Evolutionary conservation across 31 red algal species (phyloP).

Genomic region (Bonnemaisonia californica): DNA sequence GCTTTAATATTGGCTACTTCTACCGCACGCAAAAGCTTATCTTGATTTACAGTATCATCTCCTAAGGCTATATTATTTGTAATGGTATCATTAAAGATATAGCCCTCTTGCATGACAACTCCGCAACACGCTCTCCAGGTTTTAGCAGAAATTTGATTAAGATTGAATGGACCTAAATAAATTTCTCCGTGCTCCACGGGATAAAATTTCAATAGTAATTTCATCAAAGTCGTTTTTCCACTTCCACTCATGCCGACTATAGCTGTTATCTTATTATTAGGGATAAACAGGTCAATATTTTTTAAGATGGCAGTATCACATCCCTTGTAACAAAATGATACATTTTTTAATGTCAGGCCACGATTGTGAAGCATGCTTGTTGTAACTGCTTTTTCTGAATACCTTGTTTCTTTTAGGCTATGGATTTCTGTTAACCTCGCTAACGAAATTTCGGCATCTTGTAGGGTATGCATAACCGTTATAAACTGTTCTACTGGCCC

Average conservation of each 20-base stretch:
- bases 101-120: slow-evolving; percentile 45
- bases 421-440: too few species aligned
- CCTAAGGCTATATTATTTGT: slow-evolving; percentile 48
- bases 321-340: slow-evolving; percentile 21
- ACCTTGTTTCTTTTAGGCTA: too few species aligned
- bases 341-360: slow-evolving; percentile 17
- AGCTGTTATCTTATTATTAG: neutral
- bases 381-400: too few species aligned
- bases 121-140: slow-evolving; percentile 21
- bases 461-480: too few species aligned
- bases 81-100: slow-evolving; percentile 49
- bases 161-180: too few species aligned
- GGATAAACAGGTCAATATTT: slow-evolving; percentile 37
- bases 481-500: too few species aligned
- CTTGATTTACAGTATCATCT: slow-evolving; percentile 16
- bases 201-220: too few species aligned
- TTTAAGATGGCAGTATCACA: neutral
- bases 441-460: too few species aligned
- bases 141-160: neutral
- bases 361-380: too few species aligned
- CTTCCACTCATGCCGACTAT: slow-evolving; percentile 31
- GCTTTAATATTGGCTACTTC: slow-evolving; percentile 39
- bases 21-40: slow-evolving; percentile 13
- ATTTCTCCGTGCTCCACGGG: too few species aligned
- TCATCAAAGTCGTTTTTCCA: slow-evolving; percentile 36